phyloP scores from a whole-genome alignment of 345 rosid genomes.

The Eucalyptus decipiens region DNA sequence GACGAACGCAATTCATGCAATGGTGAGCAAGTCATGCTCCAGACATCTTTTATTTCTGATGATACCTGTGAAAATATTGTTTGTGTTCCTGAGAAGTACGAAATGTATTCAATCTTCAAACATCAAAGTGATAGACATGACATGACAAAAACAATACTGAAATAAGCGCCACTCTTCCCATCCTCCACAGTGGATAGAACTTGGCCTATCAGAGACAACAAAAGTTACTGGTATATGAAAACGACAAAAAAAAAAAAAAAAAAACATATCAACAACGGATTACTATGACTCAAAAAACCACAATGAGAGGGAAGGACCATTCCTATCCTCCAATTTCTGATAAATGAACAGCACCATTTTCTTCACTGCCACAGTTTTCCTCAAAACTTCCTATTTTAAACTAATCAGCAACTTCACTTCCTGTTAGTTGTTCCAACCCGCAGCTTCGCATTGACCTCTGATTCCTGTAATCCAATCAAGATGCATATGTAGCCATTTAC shows the following conservation, averaged over 20 bases:
- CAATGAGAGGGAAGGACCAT: background rate
- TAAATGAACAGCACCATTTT: background rate
- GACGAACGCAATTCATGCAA: background rate
- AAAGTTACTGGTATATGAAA: background rate
- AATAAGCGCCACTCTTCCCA: background rate
- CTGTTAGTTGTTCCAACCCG: slow-evolving; percentile 38
- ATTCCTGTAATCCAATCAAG: slow-evolving; percentile 33
- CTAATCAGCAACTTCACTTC: slow-evolving; percentile 16
- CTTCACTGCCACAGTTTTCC: background rate
- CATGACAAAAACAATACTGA: background rate
- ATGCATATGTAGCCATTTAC: background rate
- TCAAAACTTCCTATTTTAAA: background rate
- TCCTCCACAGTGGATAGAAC: background rate
- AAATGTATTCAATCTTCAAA: background rate
- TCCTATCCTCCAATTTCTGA: background rate
- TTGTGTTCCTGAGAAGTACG: background rate
- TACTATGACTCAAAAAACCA: background rate
- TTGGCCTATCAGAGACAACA: background rate
- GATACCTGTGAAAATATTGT: background rate
- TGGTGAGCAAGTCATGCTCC: background rate
- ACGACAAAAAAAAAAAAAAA: background rate
- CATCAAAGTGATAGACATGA: background rate
- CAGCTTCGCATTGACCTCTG: slow-evolving; percentile 82
- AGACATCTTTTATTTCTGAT: background rate
- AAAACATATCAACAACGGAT: background rate